phyloP scores from a whole-genome alignment of 129 eudicot species.

The Tagetes erecta region DNA sequence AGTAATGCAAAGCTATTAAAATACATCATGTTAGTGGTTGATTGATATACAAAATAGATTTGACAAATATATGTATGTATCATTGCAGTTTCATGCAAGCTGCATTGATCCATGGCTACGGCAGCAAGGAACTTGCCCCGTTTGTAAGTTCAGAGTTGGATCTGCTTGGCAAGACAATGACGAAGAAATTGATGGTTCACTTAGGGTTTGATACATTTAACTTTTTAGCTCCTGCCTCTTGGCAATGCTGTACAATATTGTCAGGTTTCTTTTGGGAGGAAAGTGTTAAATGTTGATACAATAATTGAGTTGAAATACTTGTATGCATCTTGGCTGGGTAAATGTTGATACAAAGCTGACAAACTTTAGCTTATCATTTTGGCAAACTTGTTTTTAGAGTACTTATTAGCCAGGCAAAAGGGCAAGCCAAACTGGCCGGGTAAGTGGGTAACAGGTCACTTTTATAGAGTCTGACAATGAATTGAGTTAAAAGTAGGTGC shows the following conservation, averaged over 20 bases:
- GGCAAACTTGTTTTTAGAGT: not conserved
- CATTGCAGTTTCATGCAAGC: slow-evolving; percentile 70
- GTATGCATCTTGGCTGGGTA: slow-evolving; percentile 16
- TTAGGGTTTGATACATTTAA: slow-evolving; percentile 17
- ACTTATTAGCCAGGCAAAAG: no score
- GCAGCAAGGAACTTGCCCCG: slow-evolving; percentile 90
- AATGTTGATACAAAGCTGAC: not conserved
- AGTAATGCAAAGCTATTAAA: not conserved
- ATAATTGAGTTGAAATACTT: slow-evolving; percentile 7
- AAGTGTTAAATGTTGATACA: not conserved
- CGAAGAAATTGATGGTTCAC: slow-evolving; percentile 45
- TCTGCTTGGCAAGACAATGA: slow-evolving; percentile 59
- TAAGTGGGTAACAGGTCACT: no score
- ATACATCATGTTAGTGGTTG: not conserved
- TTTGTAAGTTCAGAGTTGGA: slow-evolving; percentile 76
- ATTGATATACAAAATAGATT: not conserved
- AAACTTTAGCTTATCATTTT: not conserved
- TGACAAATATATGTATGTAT: not conserved
- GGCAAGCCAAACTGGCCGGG: not conserved
- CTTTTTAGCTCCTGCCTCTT: slow-evolving; percentile 7
- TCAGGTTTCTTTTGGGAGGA: slow-evolving; percentile 2
- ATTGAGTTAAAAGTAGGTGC: no score
- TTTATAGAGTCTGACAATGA: no score
- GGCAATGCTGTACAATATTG: slow-evolving; percentile 5
- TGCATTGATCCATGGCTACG: slow-evolving; percentile 96